Evolutionary conservation across 148 eudicot species (phyloP).

Genomic region (Talinum fruticosum): DNA sequence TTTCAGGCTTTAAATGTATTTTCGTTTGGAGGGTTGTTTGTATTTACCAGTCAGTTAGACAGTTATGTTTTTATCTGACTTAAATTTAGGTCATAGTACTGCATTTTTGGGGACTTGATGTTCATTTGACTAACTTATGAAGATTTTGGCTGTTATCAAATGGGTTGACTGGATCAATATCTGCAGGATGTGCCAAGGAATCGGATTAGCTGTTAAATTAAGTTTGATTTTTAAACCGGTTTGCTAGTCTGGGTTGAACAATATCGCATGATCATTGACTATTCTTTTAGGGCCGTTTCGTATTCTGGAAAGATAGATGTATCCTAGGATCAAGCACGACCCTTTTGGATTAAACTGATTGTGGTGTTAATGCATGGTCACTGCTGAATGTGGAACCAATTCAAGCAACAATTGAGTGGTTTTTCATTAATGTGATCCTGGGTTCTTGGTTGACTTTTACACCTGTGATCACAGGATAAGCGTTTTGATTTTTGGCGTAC

Average conservation of each 20-base stretch:
- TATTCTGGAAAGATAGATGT: neutral
- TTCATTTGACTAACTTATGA: neutral
- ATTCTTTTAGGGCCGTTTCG: neutral
- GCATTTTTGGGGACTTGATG: slow-evolving; percentile 6
- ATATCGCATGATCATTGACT: neutral
- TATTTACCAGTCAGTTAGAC: neutral
- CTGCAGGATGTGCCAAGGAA: neutral
- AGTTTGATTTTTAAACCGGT: neutral
- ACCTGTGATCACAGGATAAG: neutral
- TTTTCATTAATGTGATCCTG: neutral
- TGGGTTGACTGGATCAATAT: neutral
- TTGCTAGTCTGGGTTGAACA: neutral
- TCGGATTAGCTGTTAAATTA: neutral
- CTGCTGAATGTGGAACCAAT: neutral
- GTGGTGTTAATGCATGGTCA: neutral
- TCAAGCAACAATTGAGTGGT: neutral
- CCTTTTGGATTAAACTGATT: neutral
- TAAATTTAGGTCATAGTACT: no score
- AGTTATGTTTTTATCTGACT: neutral
- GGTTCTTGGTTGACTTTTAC: neutral
- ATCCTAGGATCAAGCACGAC: neutral
- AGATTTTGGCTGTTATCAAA: neutral
- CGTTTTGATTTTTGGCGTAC: neutral
- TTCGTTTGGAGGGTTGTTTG: neutral
- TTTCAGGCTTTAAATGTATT: slow-evolving; percentile 1